Percentiles rank a stretch among this genome's conserved stretches.
Evolutionary conservation across 306 rosid species (phyloP).

Genomic region (Dryas drummondii): DNA sequence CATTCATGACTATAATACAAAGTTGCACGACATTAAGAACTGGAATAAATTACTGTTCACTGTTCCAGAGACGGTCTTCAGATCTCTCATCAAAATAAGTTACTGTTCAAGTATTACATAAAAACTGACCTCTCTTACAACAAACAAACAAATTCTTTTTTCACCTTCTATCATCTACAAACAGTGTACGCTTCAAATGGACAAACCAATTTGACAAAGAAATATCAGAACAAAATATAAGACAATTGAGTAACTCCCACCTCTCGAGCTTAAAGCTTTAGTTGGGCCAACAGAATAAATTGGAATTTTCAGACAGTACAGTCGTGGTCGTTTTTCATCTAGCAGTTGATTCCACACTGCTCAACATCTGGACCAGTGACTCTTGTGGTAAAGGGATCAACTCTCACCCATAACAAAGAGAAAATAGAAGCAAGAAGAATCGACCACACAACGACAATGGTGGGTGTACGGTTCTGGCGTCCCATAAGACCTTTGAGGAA

Average conservation of each 20-base stretch:
- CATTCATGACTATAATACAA: not conserved
- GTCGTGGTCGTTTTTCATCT: conserved; percentile 12
- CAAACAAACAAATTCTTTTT: not conserved
- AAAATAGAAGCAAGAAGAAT: conserved; percentile 90
- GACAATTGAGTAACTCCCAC: conserved; percentile 4
- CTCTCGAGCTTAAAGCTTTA: conserved; percentile 2
- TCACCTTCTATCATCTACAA: conserved; percentile 18
- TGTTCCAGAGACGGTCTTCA: not conserved
- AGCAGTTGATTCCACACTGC: conserved; percentile 95
- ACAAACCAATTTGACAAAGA: conserved; percentile 2
- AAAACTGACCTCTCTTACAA: not conserved
- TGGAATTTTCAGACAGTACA: not conserved
- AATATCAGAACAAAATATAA: not conserved
- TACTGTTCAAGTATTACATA: not conserved
- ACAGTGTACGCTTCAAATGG: conserved; percentile 12
- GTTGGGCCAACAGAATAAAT: conserved; percentile 2
- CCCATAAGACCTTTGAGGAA: conserved; percentile 99
- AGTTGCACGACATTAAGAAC: not conserved
- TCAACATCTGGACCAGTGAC: conserved; percentile 85
- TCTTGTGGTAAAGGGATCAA: conserved; percentile 81
- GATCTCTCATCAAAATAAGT: not conserved
- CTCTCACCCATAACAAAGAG: conserved; percentile 84
- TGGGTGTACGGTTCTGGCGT: conserved; percentile 91
- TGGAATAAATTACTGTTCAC: not conserved
- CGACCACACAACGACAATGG: conserved; percentile 93